Conservation (phyloP, 2,329 filamentous ascomycete genomes). For the Calcarisporium arbuscula region DNA sequence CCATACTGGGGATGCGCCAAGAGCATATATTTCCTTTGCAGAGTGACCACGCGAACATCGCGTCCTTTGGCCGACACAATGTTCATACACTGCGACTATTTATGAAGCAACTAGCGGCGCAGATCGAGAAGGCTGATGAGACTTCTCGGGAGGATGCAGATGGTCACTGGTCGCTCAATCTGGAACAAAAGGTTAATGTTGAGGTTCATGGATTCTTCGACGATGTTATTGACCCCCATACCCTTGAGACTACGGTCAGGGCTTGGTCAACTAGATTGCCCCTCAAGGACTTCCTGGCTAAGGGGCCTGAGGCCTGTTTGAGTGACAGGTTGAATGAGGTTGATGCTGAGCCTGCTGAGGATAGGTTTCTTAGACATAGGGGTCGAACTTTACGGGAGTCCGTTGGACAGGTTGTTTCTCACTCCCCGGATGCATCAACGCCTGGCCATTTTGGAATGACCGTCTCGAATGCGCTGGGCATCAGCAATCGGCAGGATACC, state of each 20-base stretch:
- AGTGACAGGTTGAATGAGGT: slow-evolving; percentile 42
- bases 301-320: slow-evolving; percentile 50
- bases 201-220: slow-evolving; percentile 56
- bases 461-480: slow-evolving; percentile 26
- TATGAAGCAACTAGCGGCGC: slow-evolving; percentile 24
- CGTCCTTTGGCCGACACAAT: slow-evolving; percentile 46
- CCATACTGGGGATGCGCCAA: slow-evolving; percentile 42
- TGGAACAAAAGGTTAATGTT: slow-evolving; percentile 48
- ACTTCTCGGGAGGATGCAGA: slow-evolving; percentile 17
- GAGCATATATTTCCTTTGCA: slow-evolving; percentile 48
- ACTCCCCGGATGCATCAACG: too few relatives aligned
- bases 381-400: slow-evolving; percentile 23
- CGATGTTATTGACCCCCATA: slow-evolving; percentile 32
- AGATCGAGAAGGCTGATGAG: slow-evolving; percentile 27
- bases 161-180: slow-evolving; percentile 38
- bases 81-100: slow-evolving; percentile 39
- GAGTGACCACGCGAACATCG: slow-evolving; percentile 48
- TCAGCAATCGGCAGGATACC: slow-evolving; percentile 18
- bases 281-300: slow-evolving; percentile 47
- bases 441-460: slow-evolving; percentile 10
- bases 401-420: not conserved
- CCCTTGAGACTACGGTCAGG: slow-evolving; percentile 27
- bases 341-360: slow-evolving; percentile 22
- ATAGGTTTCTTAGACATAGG: slow-evolving; percentile 20
- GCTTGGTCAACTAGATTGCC: slow-evolving; percentile 45